Evolutionary conservation across 2,329 filamentous ascomycete genomes (phyloP), one percentile per base, ranked within the genome.

Genomic region (Fusarium pseudoanthophilum): DNA sequence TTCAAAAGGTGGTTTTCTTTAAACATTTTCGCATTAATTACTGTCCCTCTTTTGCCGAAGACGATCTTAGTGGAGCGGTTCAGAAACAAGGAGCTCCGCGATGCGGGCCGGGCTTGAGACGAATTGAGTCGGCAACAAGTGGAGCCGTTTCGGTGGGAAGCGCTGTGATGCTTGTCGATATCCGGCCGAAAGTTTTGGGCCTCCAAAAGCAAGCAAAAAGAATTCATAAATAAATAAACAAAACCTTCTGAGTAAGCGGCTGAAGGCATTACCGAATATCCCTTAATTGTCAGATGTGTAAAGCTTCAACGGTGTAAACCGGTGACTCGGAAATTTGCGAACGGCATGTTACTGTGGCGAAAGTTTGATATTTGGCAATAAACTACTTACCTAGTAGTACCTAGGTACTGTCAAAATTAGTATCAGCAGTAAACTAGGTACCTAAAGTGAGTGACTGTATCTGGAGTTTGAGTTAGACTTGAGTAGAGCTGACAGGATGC

Each of bases 91-190:
- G 71, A 74, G 56, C 56, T 28, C 59, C 55, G 37, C 52, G 53
- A 52, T 53, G 64, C 46, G 46, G 56, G 48, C 51, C 39, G 60
- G 64, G 63, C 71, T 74, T 74, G 71, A 74, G 71, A 74, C 71
- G 69, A 64, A 57, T 60, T 57, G 34, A 67, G 71, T 65, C 68
- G 71, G 71, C 64, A 56, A 69, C 71, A 62, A 62, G 71, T 72
- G 71, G 71, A 52, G 62, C 55, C 52, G 71, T 67, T 69, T 69
- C 67, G 63, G 62, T 53, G 49, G 45, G 49, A 66, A 69, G 71
- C 57, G 66, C 58, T 37, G 53, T 53, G 48, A 64, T 64, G 42
- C 40, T 60, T 53, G 67, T 55, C 49, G 18, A 39, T 36, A 45
- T 37, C 46, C 56, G 65, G 63, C 46, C 48, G 9, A 51, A 45